Base-by-base conservation (phyloP, 768 basidiomycete species). In the Leccinellum albellum region DNA sequence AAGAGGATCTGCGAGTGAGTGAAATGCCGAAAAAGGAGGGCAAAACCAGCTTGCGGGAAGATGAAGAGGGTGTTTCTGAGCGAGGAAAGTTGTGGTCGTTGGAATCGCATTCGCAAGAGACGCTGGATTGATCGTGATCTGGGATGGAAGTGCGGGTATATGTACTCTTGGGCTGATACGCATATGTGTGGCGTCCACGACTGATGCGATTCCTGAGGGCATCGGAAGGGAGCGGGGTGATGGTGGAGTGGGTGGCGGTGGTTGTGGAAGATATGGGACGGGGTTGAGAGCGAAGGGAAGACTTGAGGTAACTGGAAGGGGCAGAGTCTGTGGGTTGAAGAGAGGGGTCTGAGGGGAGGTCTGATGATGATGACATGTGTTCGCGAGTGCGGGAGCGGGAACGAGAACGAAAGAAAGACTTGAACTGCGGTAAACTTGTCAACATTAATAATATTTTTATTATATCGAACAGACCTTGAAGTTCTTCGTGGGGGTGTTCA, bases 181-280 rank as follows among this genome's bases (percentile, higher is more conserved):
- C 37, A 35, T 67, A 70, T 15, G 60, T 56, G 37, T 61, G 60
- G 50, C 65, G 67, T 12, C 49, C 50, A 32, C 49, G 54, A 15
- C 57, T 56, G 21, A 59, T 7, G 47, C 63, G 66, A n/a, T 59
- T 63, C 56, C 64, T 58, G 29, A 61, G n/a, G 21, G 54, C 45
- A 72, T 82, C 70, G 24, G 81, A 81, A 0, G 83, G 82, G 15
- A 74, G 73, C n/a, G 85, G 84, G 6, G 80, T 82, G 54, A 83
- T 75, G 5, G 86, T 87, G 20, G 80, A 77, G 63, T 82, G 81
- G 2, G 86, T 86, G 1, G 82, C 79, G 17, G 82, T 82, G 0
- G 86, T 86, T 0, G 82, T 84, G 21, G 83, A 80, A 3, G 87
- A 88, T 23, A 89, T 72, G 4, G 88, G 88, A 6, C 87, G 81